A percentile compares a stretch with the other conserved stretches of the same genome.
phyloP scores from a whole-genome alignment of 371 early-diverging fungal genomes.

The Umbelopsis sp. region DNA sequence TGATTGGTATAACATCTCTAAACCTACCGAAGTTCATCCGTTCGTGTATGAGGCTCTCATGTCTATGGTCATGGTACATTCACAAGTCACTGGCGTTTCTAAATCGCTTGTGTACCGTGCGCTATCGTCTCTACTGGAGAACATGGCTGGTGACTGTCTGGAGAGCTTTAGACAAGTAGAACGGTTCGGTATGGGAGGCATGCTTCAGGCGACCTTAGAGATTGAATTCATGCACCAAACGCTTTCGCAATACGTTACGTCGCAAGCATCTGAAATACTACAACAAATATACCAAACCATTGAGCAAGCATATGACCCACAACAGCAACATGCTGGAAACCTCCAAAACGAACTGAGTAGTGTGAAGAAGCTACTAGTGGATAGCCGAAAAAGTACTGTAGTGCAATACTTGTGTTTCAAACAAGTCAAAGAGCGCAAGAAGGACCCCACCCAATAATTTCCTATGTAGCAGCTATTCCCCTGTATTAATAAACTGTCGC shows the following conservation, averaged over 20 bases:
- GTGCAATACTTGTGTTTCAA: slow-evolving; percentile 81
- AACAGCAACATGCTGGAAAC: slow-evolving; percentile 54
- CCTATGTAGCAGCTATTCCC: not conserved
- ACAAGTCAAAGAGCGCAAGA: slow-evolving; percentile 53
- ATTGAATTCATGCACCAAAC: slow-evolving; percentile 86
- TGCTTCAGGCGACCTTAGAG: slow-evolving; percentile 89
- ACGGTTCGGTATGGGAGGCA: slow-evolving; percentile 85
- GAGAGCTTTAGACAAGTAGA: slow-evolving; percentile 80
- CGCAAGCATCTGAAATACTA: slow-evolving; percentile 62
- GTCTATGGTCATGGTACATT: slow-evolving; percentile 88
- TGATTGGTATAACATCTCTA: slow-evolving; percentile 80
- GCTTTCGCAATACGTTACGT: slow-evolving; percentile 69
- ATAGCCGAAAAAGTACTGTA: slow-evolving; percentile 69
- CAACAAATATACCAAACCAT: slow-evolving; percentile 71
- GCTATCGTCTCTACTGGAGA: slow-evolving; percentile 69
- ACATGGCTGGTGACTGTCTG: slow-evolving; percentile 78
- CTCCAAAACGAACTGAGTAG: slow-evolving; percentile 63
- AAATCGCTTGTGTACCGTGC: slow-evolving; percentile 78
- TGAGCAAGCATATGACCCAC: slow-evolving; percentile 65
- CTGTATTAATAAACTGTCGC: not conserved
- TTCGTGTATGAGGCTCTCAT: slow-evolving; percentile 89
- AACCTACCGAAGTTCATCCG: slow-evolving; percentile 83
- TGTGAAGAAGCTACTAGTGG: slow-evolving; percentile 67
- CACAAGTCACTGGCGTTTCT: slow-evolving; percentile 81
- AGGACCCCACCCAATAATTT: not conserved